Conservation (phyloP, 495 filamentous ascomycete species). For the Penicillium waksmanii region DNA sequence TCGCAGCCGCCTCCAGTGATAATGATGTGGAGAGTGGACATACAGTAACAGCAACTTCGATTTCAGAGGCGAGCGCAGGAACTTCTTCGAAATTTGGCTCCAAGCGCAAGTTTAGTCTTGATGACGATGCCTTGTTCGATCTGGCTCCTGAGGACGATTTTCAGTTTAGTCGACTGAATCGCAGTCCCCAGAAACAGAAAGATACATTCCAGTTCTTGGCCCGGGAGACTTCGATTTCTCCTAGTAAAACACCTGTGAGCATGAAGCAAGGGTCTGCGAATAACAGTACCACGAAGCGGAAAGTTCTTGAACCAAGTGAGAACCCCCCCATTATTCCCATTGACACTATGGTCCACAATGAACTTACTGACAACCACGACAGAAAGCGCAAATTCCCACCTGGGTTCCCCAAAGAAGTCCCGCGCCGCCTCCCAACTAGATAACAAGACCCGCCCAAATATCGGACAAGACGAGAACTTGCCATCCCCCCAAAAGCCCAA, state of each 20-base stretch:
- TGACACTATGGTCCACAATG: not conserved
- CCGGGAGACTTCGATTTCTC: constrained; percentile 15
- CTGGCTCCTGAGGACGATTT: constrained; percentile 46
- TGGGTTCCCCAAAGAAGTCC: constrained; percentile 33
- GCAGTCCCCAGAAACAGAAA: constrained; percentile 17
- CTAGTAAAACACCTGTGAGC: constrained; percentile 26
- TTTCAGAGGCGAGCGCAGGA: not conserved
- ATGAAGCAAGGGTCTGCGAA: constrained; percentile 21
- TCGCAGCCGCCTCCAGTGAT: constrained; percentile 3
- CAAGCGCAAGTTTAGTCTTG: constrained; percentile 65
- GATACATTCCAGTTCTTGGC: constrained; percentile 11
- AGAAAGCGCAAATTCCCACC: constrained; percentile 60
- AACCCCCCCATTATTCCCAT: not conserved
- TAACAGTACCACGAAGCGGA: constrained; percentile 40
- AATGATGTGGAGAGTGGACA: not conserved
- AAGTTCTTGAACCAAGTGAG: constrained; percentile 65
- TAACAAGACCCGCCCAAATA: constrained; percentile 15
- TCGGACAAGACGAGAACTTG: constrained; percentile 19
- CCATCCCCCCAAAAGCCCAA: constrained; percentile 25
- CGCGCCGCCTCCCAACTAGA: constrained; percentile 17
- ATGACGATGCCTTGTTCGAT: constrained; percentile 46
- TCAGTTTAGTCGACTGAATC: constrained; percentile 45
- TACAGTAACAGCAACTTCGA: not conserved
- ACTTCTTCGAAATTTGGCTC: constrained; percentile 50
- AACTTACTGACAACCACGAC: constrained; percentile 26